Evolutionary conservation across 2,329 filamentous ascomycete genomes (phyloP).

Genomic region (Furcasterigmium sp.): DNA sequence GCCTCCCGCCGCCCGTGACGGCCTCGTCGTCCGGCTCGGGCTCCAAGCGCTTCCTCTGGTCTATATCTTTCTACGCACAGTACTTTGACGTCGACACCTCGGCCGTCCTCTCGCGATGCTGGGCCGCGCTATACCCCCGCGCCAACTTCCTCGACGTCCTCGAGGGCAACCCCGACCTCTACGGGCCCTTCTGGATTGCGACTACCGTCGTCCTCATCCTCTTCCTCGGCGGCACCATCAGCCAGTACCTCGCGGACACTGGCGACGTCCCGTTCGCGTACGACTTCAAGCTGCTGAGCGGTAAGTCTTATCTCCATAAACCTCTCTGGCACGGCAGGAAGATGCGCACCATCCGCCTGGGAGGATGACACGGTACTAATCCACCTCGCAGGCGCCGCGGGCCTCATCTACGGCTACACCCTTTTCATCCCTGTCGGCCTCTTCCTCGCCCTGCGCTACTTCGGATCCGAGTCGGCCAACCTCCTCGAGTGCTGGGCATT

Average conservation of each 20-base stretch:
- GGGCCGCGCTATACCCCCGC: constrained; percentile 82
- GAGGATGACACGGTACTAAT: constrained; percentile 5
- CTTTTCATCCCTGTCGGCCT: constrained; percentile 77
- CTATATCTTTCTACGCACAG: constrained; percentile 87
- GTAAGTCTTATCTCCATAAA: constrained; percentile 47
- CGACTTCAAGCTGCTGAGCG: constrained; percentile 84
- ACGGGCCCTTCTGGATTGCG: constrained; percentile 98
- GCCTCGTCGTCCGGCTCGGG: constrained; percentile 34
- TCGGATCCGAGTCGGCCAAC: constrained; percentile 88
- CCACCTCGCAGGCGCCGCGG: constrained; percentile 63
- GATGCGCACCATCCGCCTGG: too few relatives aligned
- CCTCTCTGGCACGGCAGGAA: too few relatives aligned
- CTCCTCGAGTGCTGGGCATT: constrained; percentile 92
- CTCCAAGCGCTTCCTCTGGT: constrained; percentile 88
- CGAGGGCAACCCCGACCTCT: constrained; percentile 93
- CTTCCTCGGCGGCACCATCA: constrained; percentile 93
- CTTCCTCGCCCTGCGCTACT: constrained; percentile 89
- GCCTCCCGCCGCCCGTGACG: constrained; percentile 53
- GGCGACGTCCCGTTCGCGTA: constrained; percentile 76
- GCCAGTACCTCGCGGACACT: constrained; percentile 72
- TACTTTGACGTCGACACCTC: constrained; percentile 98
- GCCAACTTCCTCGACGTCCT: constrained; percentile 95
- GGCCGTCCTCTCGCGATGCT: constrained; percentile 81
- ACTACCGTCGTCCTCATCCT: constrained; percentile 95
- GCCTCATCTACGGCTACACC: constrained; percentile 93